Evolutionary conservation across 2,329 filamentous ascomycete genomes (phyloP), one percentile per base, ranked within the genome.

Genomic region (Trichoderma endophyticum): DNA sequence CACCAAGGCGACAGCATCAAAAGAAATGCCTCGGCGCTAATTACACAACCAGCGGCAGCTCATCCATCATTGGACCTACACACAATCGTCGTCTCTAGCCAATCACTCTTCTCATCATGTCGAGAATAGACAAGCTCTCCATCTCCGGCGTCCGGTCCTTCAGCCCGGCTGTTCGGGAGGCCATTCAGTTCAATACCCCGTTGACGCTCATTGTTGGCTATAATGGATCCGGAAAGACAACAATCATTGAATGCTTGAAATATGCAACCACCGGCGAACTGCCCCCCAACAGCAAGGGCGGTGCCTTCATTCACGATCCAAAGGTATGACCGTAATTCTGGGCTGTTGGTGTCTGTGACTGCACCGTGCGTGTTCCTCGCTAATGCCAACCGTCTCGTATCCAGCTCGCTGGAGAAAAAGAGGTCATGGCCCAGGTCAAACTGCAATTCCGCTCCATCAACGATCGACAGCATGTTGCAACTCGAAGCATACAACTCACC

Each of bases 201-300:
- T 87, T 99, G 71, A 99, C 96, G 14, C 88, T 99, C 74, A 99
- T 99, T 76, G 97, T 99, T 72, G 96, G 96, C 72, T 93, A 94
- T 82, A 99, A 99, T 84, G 96, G 96, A 70, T 98, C 95, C 1
- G 96, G 96, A 74, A 99, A 99, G 84, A 99, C 96, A 11, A 98
- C 96, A 72, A 97, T 99, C 79, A 99, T 99, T 82, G 96, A 99
- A 82, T 97, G 94, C 80, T 92, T 99, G 78, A 98, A 98, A 80
- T 99, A 98, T 90, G 95, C 93, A 67, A 98, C 97, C 21, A 98
- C 95, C 8, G 97, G 96, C 71, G 93, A 97, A 78, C 88, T 97
- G 62, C 96, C 96, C 1, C 94, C 96, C 36, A 97, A 98, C 84
- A 95, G 91, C 84, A 92, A 91, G 76, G 92, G 92, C 32, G 95